phyloP scores from a whole-genome alignment of 1,284 basidiomycete species.

The Naganishia albida region DNA sequence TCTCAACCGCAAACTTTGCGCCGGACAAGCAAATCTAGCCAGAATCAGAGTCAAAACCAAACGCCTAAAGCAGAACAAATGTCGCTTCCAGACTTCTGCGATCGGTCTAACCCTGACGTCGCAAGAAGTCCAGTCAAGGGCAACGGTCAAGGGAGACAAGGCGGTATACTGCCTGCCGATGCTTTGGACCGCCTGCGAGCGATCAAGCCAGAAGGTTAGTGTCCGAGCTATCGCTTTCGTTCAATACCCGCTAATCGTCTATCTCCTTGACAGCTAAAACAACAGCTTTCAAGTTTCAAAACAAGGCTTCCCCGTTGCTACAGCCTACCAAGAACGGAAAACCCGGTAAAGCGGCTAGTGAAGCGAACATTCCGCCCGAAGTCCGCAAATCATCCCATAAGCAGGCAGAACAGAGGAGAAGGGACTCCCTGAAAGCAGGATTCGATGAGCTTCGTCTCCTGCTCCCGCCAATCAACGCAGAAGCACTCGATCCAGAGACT shows the following conservation, averaged over 20 bases:
- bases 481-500: constrained; percentile 68
- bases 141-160: background rate
- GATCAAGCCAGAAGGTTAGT: constrained; percentile 24
- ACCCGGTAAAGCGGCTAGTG: constrained; percentile 36
- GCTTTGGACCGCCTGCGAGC: constrained; percentile 17
- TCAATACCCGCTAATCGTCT: background rate
- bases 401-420: constrained; percentile 93
- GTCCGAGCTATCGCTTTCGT: background rate
- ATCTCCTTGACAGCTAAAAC: background rate
- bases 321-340: constrained; percentile 36
- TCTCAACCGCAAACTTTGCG: background rate
- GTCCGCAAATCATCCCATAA: constrained; percentile 83
- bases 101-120: background rate
- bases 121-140: background rate
- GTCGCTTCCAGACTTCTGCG: background rate
- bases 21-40: background rate
- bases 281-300: constrained; percentile 32
- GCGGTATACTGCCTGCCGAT: constrained; percentile 6
- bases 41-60: constrained; percentile 11
- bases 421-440: constrained; percentile 91
- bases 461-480: constrained; percentile 73
- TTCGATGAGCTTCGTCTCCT: constrained; percentile 90
- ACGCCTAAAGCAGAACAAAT: constrained; percentile 17
- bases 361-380: constrained; percentile 45
- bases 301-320: constrained; percentile 38